Evolutionary conservation across 2,329 filamentous ascomycete genomes (phyloP).

Genomic region (Tolypocladium album): DNA sequence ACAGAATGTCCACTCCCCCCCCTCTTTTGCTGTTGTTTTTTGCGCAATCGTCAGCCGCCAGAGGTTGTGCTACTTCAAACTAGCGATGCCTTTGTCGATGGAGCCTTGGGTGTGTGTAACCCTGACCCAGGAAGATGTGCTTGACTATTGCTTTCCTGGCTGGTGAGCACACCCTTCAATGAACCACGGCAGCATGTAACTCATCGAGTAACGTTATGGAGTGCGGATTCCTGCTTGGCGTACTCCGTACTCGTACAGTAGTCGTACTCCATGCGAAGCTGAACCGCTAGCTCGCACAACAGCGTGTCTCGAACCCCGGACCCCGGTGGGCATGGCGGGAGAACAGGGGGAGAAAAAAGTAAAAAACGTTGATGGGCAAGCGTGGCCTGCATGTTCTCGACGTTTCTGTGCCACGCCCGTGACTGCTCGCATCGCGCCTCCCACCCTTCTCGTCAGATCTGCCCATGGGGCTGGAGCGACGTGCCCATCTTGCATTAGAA

Average conservation of each 20-base stretch:
- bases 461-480: not conserved
- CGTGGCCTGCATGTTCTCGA: not conserved
- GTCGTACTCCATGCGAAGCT: not conserved
- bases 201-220: not conserved
- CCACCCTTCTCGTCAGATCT: not conserved
- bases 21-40: no score
- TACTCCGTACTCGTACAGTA: not conserved
- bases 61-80: not conserved
- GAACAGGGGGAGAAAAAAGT: not conserved
- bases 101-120: not conserved
- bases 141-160: not conserved
- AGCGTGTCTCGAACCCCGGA: not conserved
- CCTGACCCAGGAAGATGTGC: not conserved
- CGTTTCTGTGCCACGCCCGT: not conserved
- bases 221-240: not conserved
- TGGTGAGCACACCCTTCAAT: not conserved
- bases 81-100: not conserved
- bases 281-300: not conserved
- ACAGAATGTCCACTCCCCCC: not conserved
- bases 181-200: not conserved
- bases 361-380: not conserved
- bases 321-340: not conserved
- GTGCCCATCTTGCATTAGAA: not conserved
- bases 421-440: not conserved
- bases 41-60: not conserved